phyloP scores from a whole-genome alignment of 225 moss, liverwort and hornwort species.

The Lunularia cruciata region DNA sequence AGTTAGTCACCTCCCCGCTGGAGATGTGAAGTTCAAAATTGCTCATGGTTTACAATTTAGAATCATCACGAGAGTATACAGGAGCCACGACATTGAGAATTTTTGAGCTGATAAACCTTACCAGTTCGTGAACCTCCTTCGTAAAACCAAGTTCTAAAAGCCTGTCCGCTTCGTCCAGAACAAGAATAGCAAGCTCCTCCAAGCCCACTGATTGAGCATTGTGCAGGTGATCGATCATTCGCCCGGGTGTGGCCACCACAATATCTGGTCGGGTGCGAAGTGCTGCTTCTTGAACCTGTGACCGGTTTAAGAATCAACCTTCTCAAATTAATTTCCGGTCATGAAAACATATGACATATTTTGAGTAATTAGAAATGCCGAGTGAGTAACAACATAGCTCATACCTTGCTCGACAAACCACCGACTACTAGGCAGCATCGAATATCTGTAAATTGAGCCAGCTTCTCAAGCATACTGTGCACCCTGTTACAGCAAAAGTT shows the following conservation, averaged over 20 bases:
- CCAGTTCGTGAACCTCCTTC: conserved; percentile 87
- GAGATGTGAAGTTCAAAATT: no score
- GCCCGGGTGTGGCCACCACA: conserved; percentile 95
- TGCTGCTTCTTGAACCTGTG: conserved; percentile 88
- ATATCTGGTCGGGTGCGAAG: conserved; percentile 89
- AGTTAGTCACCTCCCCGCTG: no score
- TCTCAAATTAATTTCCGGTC: background rate
- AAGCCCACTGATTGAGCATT: conserved; percentile 90
- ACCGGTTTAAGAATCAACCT: background rate
- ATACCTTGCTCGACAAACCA: conserved; percentile 91
- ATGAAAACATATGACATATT: background rate
- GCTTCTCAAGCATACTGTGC: conserved; percentile 87
- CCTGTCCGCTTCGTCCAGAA: conserved; percentile 89
- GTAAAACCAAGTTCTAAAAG: conserved; percentile 90
- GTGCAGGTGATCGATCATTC: conserved; percentile 97
- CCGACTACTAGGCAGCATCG: conserved; percentile 83
- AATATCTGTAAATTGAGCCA: conserved; percentile 94
- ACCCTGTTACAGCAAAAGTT: conserved; percentile 46
- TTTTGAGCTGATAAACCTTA: no score
- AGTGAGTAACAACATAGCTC: background rate
- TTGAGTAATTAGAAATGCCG: no score
- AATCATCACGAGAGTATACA: no score
- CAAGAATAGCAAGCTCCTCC: conserved; percentile 92
- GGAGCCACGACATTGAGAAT: no score
- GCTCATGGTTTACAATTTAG: no score